Conservation (phyloP, 371 early-diverging fungal genomes). For the Chytridiales sp. region DNA sequence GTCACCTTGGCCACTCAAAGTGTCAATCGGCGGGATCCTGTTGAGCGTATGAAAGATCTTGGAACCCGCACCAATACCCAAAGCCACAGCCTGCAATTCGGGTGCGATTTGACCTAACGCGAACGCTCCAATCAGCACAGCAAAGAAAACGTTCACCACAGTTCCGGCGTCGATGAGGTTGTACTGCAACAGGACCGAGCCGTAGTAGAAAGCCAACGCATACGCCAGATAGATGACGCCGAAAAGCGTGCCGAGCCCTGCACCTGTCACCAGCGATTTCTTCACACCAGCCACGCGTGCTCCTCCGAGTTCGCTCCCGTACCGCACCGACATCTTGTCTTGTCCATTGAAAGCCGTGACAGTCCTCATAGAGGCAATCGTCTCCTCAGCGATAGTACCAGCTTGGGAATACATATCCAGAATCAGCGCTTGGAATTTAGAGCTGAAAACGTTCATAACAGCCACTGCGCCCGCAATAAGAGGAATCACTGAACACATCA, state of each 20-base stretch:
- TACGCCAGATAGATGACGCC: constrained; percentile 35
- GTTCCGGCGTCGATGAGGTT: constrained; percentile 25
- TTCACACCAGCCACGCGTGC: constrained; percentile 29
- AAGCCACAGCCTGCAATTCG: constrained; percentile 35
- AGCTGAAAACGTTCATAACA: constrained; percentile 19
- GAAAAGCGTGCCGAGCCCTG: constrained; percentile 29
- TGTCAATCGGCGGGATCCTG: constrained; percentile 38
- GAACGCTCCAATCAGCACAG: constrained; percentile 42
- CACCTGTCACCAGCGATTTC: constrained; percentile 23
- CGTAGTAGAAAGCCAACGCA: constrained; percentile 39
- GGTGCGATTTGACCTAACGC: constrained; percentile 37
- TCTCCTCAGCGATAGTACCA: constrained; percentile 40
- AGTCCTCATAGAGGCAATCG: constrained; percentile 33
- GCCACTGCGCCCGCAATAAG: constrained; percentile 27
- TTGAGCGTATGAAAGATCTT: constrained; percentile 41
- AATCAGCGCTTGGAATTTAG: constrained; percentile 16
- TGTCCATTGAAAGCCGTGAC: constrained; percentile 40
- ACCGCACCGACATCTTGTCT: constrained; percentile 19
- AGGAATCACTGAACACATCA: constrained; percentile 32
- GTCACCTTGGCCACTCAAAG: constrained; percentile 15
- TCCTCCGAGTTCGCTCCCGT: constrained; percentile 24
- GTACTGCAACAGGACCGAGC: constrained; percentile 15
- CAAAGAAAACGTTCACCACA: constrained; percentile 32
- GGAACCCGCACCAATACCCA: constrained; percentile 33
- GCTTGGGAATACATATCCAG: constrained; percentile 30